Evolutionary conservation across 1,284 basidiomycete genomes (phyloP).

Genomic region (Trametes pubescens): DNA sequence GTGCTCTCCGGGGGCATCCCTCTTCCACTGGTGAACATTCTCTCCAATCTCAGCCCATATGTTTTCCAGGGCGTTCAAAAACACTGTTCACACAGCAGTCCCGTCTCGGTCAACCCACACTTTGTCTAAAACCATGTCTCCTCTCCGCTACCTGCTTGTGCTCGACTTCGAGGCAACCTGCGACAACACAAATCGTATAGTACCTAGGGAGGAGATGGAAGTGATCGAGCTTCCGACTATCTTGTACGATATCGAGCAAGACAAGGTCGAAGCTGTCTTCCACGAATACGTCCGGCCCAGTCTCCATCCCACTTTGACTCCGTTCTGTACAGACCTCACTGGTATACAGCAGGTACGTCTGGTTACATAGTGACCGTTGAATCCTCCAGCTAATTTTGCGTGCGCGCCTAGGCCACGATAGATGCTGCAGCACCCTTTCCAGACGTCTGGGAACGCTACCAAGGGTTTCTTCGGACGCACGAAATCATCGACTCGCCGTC

Average conservation of each 20-base stretch:
- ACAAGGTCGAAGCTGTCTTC: slow-evolving; percentile 42
- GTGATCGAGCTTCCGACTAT: slow-evolving; percentile 48
- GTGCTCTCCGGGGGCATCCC: too few relatives aligned
- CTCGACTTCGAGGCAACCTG: slow-evolving; percentile 48
- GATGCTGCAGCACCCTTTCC: slow-evolving; percentile 43
- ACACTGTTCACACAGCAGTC: not conserved
- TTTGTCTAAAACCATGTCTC: slow-evolving; percentile 1
- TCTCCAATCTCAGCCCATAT: not conserved
- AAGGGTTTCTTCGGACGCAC: slow-evolving; percentile 38
- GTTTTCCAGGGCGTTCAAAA: not conserved
- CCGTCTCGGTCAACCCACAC: not conserved
- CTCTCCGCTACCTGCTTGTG: slow-evolving; percentile 41
- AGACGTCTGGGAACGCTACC: slow-evolving; percentile 43
- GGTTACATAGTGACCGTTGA: not conserved
- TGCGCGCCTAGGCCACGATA: slow-evolving; percentile 38
- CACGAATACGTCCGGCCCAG: slow-evolving; percentile 46
- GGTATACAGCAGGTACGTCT: slow-evolving; percentile 45
- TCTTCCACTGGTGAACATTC: too few relatives aligned
- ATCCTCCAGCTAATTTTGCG: not conserved
- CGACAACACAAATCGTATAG: slow-evolving; percentile 31
- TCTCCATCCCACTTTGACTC: slow-evolving; percentile 40
- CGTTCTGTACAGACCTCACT: slow-evolving; percentile 46
- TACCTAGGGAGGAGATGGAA: slow-evolving; percentile 36
- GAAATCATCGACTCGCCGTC: slow-evolving; percentile 33
- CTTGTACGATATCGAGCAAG: slow-evolving; percentile 42